Base-by-base conservation (phyloP, 768 basidiomycete species). In the Fistulinella prunicolor region DNA sequence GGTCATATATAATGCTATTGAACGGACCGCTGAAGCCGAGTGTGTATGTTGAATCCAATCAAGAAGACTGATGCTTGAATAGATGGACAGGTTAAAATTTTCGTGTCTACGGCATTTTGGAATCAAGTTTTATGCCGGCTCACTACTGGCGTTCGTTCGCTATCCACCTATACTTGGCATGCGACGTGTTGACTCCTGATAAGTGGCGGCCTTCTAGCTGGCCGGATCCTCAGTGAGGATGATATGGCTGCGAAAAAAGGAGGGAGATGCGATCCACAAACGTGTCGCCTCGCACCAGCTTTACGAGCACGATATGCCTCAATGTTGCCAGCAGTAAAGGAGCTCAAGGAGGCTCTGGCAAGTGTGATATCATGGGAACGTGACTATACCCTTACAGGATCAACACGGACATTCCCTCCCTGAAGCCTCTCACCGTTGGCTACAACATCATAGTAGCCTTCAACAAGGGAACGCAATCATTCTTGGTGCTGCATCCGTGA, bases 1-100 rank as follows among this genome's bases (percentile, higher is more conserved):
- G 55, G 72, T 70, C 3, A 55, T 68, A 32, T 79, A 77, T 57
- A 78, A 77, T 56, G 72, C 71, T 6, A 61, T 79, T 13, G 66
- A 72, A 48, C 65, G 77, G 21, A 55, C 51, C 6, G 64, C 65
- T 12, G 73, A 76, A 62, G 60, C 62, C 1, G 73, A 74, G 57
- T 52, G 14, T 9, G 50, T 48, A 37, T 4, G 19, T 16, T 34
- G 17, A n/a, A 8, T 23, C 17, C 29, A 35, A 19, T 1, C 38
- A 22, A 40, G 38, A 41, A 3, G n/a, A 42, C 17, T 47, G 29
- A 38, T 30, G n/a, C 2, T 40, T 22, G 38, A 58, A 39, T n/a
- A 37, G 12, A 6, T 21, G 9, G 26, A 40, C 16, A 61, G 51
- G 17, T 61, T 74, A 28, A 64, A 28, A 14, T 32, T 75, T 58